phyloP scores from a whole-genome alignment of 1,284 basidiomycete genomes.

The Moesziomyces sp. region DNA sequence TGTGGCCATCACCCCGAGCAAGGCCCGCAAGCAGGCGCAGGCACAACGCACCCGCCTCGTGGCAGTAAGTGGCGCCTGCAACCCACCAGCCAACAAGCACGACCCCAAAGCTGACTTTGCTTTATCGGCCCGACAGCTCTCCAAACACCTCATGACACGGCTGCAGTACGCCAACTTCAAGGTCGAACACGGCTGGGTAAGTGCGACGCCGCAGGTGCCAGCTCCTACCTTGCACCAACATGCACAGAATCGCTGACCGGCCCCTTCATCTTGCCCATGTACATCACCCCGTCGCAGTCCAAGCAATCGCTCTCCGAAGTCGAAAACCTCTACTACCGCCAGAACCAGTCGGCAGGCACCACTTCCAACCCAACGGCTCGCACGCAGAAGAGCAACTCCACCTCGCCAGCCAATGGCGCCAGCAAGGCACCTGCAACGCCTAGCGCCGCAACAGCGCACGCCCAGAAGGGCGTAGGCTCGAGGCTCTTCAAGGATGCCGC shows the following conservation, averaged over 20 bases:
- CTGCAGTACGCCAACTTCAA: constrained; percentile 65
- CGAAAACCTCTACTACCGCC: constrained; percentile 64
- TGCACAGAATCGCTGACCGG: constrained; percentile 10
- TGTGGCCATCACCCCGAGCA: constrained; percentile 41
- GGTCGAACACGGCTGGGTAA: constrained; percentile 65
- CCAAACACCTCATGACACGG: constrained; percentile 54
- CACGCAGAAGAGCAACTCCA: constrained; percentile 24
- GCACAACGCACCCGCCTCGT: constrained; percentile 45
- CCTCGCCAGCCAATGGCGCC: constrained; percentile 25
- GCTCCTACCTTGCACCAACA: background rate
- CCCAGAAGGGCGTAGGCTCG: constrained; percentile 16
- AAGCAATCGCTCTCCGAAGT: constrained; percentile 64
- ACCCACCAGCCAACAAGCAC: background rate
- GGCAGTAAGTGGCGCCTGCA: constrained; percentile 25
- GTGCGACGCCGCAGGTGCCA: constrained; percentile 4
- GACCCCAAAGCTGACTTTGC: background rate
- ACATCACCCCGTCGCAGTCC: constrained; percentile 26
- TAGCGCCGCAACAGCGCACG: constrained; percentile 13
- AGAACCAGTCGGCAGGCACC: constrained; percentile 29
- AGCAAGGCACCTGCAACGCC: constrained; percentile 31
- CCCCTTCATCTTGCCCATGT: background rate
- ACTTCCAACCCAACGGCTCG: background rate
- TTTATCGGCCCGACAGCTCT: constrained; percentile 31
- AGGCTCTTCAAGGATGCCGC: constrained; percentile 49
- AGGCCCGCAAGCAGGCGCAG: constrained; percentile 46